Base-by-base conservation (phyloP, 805 yeast species). In the Nakazawaea ambrosiae region DNA sequence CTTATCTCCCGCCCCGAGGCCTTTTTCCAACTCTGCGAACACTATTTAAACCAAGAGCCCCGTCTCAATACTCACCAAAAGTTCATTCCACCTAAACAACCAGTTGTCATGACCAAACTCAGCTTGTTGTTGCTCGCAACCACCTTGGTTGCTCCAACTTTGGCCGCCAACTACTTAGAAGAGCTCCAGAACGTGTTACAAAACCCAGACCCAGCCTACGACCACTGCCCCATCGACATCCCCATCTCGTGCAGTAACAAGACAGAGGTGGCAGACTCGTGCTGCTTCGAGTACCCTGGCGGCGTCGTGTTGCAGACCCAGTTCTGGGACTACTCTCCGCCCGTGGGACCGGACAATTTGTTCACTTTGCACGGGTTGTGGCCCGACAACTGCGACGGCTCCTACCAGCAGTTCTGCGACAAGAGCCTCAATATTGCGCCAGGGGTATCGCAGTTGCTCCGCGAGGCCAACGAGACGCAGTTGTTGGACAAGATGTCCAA, bases 381-480 rank as follows among this genome's bases (percentile, higher is more conserved):
- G 96, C 87, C 90, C 18, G 95, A 86, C 57, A 72, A 74, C 48
- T 89, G 97, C 63, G 79, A 76, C 54, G 96, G 96, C 2, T 67
- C 81, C 2, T 89, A 70, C 61, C 76, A 75, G 34, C 92, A 82
- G 61, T 84, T 76, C 58, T 89, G 97, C 64, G 80, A 84, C 53
- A 52, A 65, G 4, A 58, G 68, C 4, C 61, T 80, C 61, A 70
- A 70, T 45, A 73, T 86, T 42, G 22, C 19, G 2, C 52, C 59
- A 30, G 68, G 70, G 48, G 78, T 73, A 2, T 57, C 66, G 30
- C 48, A 58, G 20, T 61, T 76, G 14, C 54, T 85, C 37, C 49
- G 60, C 36, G 56, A 63, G 15, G 66, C 66, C 38, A 59, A 61
- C 25, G 79, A 80, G 37, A 47, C 52, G 8, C 78, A 70, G 8